phyloP scores from a whole-genome alignment of 805 yeast genomes.

The Hanseniaspora occidentalis region DNA sequence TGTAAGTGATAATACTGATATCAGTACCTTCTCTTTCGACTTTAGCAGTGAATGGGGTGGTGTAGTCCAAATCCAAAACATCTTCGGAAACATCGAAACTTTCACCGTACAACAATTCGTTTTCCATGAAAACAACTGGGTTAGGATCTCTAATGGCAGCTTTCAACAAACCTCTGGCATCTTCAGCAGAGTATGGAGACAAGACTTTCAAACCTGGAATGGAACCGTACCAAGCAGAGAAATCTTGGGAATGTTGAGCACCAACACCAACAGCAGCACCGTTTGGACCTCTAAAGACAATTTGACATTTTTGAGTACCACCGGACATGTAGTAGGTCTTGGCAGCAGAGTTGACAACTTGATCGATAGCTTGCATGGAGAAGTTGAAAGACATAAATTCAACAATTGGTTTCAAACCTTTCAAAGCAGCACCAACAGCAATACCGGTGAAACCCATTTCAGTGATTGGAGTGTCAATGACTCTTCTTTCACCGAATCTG shows the following conservation, averaged over 20 bases:
- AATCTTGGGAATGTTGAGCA: constrained; percentile 99
- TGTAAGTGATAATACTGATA: constrained; percentile 78
- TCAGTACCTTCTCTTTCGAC: constrained; percentile 89
- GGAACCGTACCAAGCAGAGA: constrained; percentile 94
- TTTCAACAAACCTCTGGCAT: constrained; percentile 88
- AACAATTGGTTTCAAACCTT: constrained; percentile 91
- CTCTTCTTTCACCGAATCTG: constrained; percentile 87
- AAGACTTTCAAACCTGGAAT: constrained; percentile 97
- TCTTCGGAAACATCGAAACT: constrained; percentile 82
- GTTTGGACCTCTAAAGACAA: constrained; percentile 97
- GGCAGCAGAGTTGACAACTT: constrained; percentile 96
- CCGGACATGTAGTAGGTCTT: constrained; percentile 99
- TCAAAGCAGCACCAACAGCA: constrained; percentile 91
- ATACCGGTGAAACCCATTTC: constrained; percentile 98
- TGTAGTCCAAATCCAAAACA: constrained; percentile 76
- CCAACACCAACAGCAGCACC: constrained; percentile 99
- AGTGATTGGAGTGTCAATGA: constrained; percentile 94
- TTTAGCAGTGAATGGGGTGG: constrained; percentile 89
- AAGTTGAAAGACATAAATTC: constrained; percentile 99
- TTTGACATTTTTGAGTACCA: constrained; percentile 94
- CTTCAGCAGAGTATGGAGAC: constrained; percentile 92
- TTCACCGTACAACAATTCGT: constrained; percentile 91
- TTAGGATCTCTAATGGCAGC: constrained; percentile 98
- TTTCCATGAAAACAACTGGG: constrained; percentile 92
- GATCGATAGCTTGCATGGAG: constrained; percentile 99